A percentile compares a stretch with the other conserved stretches of the same genome.
phyloP scores from a whole-genome alignment of 31 red algal genomes.

The Asparagopsis taxiformis region DNA sequence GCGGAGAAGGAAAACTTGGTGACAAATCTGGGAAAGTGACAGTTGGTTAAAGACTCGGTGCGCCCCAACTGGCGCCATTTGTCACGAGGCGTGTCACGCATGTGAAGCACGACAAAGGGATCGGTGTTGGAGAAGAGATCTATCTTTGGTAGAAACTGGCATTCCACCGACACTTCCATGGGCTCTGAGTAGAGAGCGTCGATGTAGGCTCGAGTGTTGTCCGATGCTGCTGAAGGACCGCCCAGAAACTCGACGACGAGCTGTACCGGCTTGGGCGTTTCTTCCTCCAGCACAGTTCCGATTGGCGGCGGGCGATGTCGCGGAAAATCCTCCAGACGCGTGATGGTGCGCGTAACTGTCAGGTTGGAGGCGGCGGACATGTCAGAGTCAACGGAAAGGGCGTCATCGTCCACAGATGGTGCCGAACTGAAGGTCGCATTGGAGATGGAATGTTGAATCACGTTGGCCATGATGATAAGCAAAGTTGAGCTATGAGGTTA shows the following conservation, averaged over 20 bases:
- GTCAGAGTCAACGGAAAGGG: constrained; percentile 73
- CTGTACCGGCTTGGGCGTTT: constrained; percentile 86
- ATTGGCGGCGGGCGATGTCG: constrained; percentile 59
- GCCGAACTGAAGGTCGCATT: constrained; percentile 61
- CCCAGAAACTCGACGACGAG: constrained; percentile 86
- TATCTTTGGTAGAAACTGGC: constrained; percentile 84
- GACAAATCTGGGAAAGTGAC: constrained; percentile 85
- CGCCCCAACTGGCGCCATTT: constrained; percentile 68
- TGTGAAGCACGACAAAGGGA: constrained; percentile 69
- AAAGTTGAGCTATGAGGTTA: background rate
- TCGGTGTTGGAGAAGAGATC: constrained; percentile 86
- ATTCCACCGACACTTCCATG: constrained; percentile 78
- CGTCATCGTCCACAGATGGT: constrained; percentile 56
- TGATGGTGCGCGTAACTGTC: constrained; percentile 79
- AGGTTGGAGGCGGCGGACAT: constrained; percentile 77
- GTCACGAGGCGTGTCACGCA: constrained; percentile 60
- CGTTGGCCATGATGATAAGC: constrained; percentile 17
- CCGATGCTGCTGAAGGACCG: constrained; percentile 32
- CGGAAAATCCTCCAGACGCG: constrained; percentile 75
- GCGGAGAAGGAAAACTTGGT: constrained; percentile 75
- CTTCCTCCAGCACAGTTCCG: constrained; percentile 86
- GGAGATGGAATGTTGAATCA: constrained; percentile 55
- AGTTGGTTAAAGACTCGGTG: constrained; percentile 73
- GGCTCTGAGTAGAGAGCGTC: constrained; percentile 64
- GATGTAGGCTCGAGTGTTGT: constrained; percentile 55